phyloP scores from a whole-genome alignment of 169 alveolate species.

The Prorocentrum cordatum region DNA sequence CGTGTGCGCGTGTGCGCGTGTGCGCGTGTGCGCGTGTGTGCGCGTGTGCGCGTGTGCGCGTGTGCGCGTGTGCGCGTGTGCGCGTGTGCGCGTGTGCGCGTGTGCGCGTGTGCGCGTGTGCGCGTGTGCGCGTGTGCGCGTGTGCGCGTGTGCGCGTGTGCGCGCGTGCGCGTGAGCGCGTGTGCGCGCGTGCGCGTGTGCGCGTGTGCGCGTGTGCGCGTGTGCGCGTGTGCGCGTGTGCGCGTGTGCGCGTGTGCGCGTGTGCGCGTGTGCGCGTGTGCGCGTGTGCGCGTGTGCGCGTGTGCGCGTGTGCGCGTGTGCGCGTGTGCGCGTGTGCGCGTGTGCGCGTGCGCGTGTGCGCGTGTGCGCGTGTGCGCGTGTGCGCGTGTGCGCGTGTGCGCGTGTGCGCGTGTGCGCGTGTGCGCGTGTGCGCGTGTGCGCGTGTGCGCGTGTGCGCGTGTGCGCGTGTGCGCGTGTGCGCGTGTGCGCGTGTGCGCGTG shows the following conservation, averaged over 20 bases:
- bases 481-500: neutral
- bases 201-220: neutral
- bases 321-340: neutral
- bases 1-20: neutral
- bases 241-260: neutral
- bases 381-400: neutral
- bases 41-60: neutral
- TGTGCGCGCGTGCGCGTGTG: neutral
- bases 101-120: neutral
- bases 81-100: neutral
- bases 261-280: neutral
- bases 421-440: neutral
- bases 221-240: neutral
- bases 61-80: neutral
- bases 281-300: neutral
- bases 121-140: neutral
- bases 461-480: conserved; percentile 1
- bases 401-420: neutral
- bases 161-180: neutral
- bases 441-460: neutral
- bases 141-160: neutral
- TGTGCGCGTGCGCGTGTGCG: neutral
- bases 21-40: neutral
- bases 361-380: neutral
- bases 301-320: neutral